These are phyloP conservation scores for Cutaneotrichosporon sp. DNA, from an alignment of 1,284 basidiomycete species.

Conservation along the genomic window DNA sequence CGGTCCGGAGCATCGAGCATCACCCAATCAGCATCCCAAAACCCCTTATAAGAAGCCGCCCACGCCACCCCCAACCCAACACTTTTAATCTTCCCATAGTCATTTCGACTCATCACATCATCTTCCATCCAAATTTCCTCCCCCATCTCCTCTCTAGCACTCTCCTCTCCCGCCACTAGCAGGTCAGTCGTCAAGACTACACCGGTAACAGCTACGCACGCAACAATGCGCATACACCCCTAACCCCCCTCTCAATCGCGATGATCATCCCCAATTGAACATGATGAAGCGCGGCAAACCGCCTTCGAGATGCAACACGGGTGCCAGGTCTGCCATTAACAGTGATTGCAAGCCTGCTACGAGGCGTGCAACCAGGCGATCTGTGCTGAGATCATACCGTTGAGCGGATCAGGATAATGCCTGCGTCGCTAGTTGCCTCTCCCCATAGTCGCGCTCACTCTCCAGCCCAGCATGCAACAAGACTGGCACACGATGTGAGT, in stretches of 20 bases:
- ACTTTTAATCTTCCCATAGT: too few species aligned
- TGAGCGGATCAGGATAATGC: constrained; percentile 51
- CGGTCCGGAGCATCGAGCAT: too few species aligned
- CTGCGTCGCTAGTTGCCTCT: constrained; percentile 50
- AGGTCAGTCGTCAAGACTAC: constrained; percentile 1
- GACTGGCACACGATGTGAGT: constrained; percentile 48
- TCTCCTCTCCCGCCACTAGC: neutral
- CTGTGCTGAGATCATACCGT: constrained; percentile 52
- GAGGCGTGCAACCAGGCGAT: constrained; percentile 11
- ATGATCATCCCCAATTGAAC: constrained; percentile 3
- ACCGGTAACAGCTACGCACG: neutral
- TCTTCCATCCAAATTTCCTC: neutral
- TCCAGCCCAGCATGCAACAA: constrained; percentile 22
- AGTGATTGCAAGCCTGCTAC: neutral
- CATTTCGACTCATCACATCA: too few species aligned
- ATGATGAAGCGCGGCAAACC: neutral
- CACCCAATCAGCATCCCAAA: too few species aligned
- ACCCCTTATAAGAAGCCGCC: too few species aligned
- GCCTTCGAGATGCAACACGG: constrained; percentile 43
- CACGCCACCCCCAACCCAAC: too few species aligned
- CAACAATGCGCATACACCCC: neutral
- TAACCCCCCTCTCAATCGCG: neutral
- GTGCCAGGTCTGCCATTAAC: constrained; percentile 35
- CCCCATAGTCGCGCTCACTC: constrained; percentile 26
- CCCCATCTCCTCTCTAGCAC: neutral